Evolutionary conservation across 2,329 filamentous ascomycete species (phyloP).

Genomic region (Lachnellula cervina): DNA sequence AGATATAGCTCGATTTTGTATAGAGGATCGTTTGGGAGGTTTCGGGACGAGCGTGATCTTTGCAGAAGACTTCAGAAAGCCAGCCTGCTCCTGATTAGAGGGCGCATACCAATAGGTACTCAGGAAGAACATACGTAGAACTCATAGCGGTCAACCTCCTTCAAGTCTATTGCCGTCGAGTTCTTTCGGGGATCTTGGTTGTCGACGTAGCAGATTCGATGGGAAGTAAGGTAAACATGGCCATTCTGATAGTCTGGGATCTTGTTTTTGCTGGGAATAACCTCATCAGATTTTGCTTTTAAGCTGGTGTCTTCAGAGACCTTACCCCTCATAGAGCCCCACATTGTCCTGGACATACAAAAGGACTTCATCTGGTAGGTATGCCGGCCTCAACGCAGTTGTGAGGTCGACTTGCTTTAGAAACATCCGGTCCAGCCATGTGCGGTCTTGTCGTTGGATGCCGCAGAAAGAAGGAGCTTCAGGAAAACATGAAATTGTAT

Average conservation of each 20-base stretch:
- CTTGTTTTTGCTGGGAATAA: conserved; percentile 73
- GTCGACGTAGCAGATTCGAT: conserved; percentile 93
- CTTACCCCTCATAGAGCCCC: conserved; percentile 93
- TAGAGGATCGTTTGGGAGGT: conserved; percentile 59
- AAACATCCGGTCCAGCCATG: conserved; percentile 77
- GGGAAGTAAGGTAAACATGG: conserved; percentile 92
- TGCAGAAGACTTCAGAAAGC: conserved; percentile 90
- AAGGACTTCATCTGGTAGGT: conserved; percentile 88
- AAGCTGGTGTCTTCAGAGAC: conserved; percentile 15
- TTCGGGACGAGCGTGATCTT: conserved; percentile 91
- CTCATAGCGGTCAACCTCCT: conserved; percentile 85
- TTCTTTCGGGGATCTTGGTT: conserved; percentile 77
- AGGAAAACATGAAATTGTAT: background rate
- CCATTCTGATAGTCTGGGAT: conserved; percentile 91
- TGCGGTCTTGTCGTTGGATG: conserved; percentile 5
- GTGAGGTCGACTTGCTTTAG: conserved; percentile 93
- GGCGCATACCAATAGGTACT: background rate
- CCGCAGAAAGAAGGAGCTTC: background rate
- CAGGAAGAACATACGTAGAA: conserved; percentile 61
- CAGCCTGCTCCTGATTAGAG: conserved; percentile 51
- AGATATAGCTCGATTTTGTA: conserved; percentile 49
- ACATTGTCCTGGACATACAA: conserved; percentile 97
- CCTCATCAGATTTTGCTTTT: conserved; percentile 3
- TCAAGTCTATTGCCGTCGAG: conserved; percentile 80
- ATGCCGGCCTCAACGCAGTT: conserved; percentile 86